Base-by-base conservation (phyloP, 1,284 basidiomycete species). In the Malassezia yamatoensis region DNA sequence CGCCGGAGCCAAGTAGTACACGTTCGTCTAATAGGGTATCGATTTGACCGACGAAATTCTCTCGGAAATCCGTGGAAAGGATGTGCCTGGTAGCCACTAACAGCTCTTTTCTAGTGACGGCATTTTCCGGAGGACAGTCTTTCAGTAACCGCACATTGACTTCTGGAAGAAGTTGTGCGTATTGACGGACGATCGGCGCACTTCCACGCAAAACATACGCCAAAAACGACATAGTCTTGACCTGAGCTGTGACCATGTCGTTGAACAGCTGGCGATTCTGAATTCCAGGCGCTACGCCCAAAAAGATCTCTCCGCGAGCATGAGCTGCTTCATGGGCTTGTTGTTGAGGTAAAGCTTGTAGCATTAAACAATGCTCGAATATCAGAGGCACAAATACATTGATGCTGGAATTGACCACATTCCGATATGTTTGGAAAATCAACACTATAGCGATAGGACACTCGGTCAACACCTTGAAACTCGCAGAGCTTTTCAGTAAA, bases 391-490 rank as follows among this genome's bases (percentile, higher is more conserved):
- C 81, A 37, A 86, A 85, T 36, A 83, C 80, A 64, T 85, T 83
- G 62, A 94, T 83, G 29, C 83, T 80, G 8, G 84, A 79, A 8
- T 77, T 74, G 63, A 83, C 80, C 47, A 87, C 83, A 52, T 84
- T 74, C 37, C 81, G 79, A 58, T 86, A 85, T 33, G 83, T 83
- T 76, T 96, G 91, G 60, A 88, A 85, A 76, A 96, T 86, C 40
- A 91, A 83, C 39, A 94, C 88, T 63, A 96, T 84, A 16, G 90
- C 85, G 77, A 94, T 87, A 7, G 88, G 88, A 79, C 94, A 87
- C 76, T 99, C 94, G 6, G 88, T 85, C 21, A 96, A 79, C 12
- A 96, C 87, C 76, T 96, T 96, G 80, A 96, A 94, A 73, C 90
- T 93, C 36, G 60, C 61, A 46, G 62, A 59, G 59, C 63, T 67